Percentiles rank a stretch among this genome's conserved stretches.
These are phyloP conservation scores for Gaillardinia entomophila DNA, from an alignment of 805 yeast genomes.

Conservation along the genomic window DNA sequence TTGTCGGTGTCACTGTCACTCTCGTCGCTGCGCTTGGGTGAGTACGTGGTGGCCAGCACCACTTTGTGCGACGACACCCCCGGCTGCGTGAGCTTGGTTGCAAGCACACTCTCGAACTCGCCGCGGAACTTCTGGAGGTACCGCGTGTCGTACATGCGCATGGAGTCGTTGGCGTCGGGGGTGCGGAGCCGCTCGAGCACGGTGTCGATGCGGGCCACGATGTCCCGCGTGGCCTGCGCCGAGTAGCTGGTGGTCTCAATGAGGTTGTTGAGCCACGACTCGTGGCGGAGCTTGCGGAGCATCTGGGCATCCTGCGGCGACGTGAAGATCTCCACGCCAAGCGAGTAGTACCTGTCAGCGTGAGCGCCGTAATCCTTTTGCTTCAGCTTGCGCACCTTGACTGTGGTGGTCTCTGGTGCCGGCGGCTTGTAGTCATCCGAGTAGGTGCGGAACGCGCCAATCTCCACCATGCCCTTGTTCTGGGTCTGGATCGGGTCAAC, in stretches of 20 bases:
- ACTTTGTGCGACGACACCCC: constrained; percentile 3
- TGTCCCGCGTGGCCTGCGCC: not conserved
- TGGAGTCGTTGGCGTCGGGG: not conserved
- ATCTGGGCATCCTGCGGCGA: constrained; percentile 45
- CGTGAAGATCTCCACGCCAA: constrained; percentile 57
- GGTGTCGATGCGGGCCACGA: constrained; percentile 1
- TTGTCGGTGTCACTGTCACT: constrained; percentile 5
- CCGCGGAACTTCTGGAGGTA: constrained; percentile 3
- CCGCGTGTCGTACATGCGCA: not conserved
- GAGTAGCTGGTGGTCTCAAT: not conserved
- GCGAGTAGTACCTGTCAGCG: constrained; percentile 60
- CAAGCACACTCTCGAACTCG: constrained; percentile 7
- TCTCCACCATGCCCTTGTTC: constrained; percentile 61
- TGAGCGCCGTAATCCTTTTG: constrained; percentile 66
- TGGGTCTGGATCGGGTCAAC: constrained; percentile 74
- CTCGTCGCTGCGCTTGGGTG: constrained; percentile 1
- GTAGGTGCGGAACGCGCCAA: constrained; percentile 84
- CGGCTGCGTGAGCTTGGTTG: constrained; percentile 4
- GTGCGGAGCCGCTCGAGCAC: constrained; percentile 1
- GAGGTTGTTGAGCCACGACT: constrained; percentile 1
- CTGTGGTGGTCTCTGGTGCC: too few species aligned
- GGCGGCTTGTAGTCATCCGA: constrained; percentile 28
- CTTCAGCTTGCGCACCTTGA: constrained; percentile 25
- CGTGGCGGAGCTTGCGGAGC: constrained; percentile 24
- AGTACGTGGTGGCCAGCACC: not conserved